phyloP scores from a whole-genome alignment of 2,329 filamentous ascomycete species.

The Stemphylium vesicarium region DNA sequence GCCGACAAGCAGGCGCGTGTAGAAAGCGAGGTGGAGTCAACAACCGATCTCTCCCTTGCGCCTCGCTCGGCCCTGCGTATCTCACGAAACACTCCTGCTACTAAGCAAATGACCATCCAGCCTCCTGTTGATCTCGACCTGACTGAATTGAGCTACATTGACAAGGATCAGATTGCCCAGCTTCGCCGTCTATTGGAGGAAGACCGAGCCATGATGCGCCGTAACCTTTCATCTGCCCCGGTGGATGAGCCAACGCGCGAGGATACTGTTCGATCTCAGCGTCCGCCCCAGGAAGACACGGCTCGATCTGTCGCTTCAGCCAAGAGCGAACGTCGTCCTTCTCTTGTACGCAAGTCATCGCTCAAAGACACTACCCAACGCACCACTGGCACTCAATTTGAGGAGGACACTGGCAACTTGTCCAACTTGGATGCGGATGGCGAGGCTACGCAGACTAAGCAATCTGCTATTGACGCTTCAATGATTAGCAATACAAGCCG shows the following conservation, averaged over 20 bases:
- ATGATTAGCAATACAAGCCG: conserved; percentile 57
- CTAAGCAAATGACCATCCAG: conserved; percentile 30
- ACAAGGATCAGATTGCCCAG: conserved; percentile 59
- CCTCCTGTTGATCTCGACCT: conserved; percentile 46
- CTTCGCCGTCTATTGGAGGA: conserved; percentile 63
- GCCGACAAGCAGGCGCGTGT: conserved; percentile 28
- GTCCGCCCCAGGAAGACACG: conserved; percentile 51
- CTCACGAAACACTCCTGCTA: conserved; percentile 30
- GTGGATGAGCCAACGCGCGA: conserved; percentile 43
- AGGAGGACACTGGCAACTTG: conserved; percentile 46
- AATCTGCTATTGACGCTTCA: conserved; percentile 46
- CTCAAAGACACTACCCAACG: conserved; percentile 57
- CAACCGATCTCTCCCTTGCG: conserved; percentile 49
- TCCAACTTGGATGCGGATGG: conserved; percentile 35
- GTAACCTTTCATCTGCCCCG: conserved; percentile 26
- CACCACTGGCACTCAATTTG: conserved; percentile 38
- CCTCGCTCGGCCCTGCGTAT: conserved; percentile 38
- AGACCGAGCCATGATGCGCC: conserved; percentile 55
- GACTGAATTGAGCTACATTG: conserved; percentile 63
- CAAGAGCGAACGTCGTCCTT: conserved; percentile 49
- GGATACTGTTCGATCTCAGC: conserved; percentile 48
- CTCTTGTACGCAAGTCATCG: conserved; percentile 61
- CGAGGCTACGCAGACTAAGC: conserved; percentile 39
- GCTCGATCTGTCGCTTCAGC: conserved; percentile 45
- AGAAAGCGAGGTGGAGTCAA: conserved; percentile 47